These are phyloP conservation scores for Acacia concinna DNA, from an alignment of 331 rosid species.

Conservation along the genomic window DNA sequence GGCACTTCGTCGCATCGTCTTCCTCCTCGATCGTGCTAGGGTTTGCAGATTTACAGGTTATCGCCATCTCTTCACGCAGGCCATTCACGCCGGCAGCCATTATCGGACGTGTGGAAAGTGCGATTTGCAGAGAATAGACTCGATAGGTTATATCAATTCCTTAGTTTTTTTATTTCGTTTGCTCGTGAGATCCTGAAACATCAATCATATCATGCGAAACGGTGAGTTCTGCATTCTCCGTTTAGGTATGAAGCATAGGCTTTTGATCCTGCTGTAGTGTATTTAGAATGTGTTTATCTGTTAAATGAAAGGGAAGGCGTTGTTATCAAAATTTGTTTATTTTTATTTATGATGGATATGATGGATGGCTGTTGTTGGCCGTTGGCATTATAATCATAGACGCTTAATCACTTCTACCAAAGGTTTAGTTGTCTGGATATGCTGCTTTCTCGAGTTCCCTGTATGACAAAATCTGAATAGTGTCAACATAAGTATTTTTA, in stretches of 20 bases:
- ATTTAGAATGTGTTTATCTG: not conserved
- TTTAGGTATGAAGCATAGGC: not conserved
- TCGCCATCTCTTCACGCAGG: not conserved
- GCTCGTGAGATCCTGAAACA: not conserved
- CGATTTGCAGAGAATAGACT: not conserved
- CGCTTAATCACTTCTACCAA: not conserved
- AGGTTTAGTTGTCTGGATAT: constrained; percentile 11
- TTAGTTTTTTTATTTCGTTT: not conserved
- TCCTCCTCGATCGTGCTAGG: not conserved
- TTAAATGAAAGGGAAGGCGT: not conserved
- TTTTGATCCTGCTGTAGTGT: not conserved
- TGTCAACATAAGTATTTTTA: not conserved
- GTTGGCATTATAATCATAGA: not conserved
- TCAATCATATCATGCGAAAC: not conserved
- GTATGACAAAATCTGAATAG: constrained; percentile 2
- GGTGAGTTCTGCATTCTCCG: not conserved
- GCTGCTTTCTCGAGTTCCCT: not conserved
- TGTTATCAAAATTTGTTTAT: not conserved
- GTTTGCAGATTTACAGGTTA: constrained; percentile 1
- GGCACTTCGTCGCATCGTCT: not conserved
- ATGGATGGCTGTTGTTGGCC: not conserved
- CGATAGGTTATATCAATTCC: not conserved
- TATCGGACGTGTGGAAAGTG: not conserved
- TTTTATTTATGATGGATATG: not conserved
- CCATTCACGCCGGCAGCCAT: not conserved